phyloP scores from a whole-genome alignment of 306 rosid genomes.

The Cucumis hystrix region DNA sequence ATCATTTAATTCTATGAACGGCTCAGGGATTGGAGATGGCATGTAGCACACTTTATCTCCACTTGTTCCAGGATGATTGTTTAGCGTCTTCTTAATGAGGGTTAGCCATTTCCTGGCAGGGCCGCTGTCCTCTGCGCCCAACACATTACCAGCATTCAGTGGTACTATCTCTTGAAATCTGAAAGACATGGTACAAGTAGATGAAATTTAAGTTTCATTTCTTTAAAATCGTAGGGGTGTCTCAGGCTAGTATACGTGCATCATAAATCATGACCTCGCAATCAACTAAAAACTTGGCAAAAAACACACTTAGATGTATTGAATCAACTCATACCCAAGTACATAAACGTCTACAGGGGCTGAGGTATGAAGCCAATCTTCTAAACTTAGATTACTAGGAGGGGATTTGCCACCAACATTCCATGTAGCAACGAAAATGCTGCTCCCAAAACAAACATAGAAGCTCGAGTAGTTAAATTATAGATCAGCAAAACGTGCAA shows the following conservation, averaged over 20 bases:
- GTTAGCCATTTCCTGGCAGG: constrained; percentile 96
- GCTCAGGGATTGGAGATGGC: constrained; percentile 82
- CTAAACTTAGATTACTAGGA: constrained; percentile 65
- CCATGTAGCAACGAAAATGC: constrained; percentile 94
- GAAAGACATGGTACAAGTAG: constrained; percentile 12
- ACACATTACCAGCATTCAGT: constrained; percentile 86
- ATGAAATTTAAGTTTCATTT: background rate
- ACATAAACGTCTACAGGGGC: constrained; percentile 94
- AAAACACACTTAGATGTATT: background rate
- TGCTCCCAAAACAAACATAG: constrained; percentile 15
- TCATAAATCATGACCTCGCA: background rate
- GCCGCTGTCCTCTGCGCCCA: constrained; percentile 95
- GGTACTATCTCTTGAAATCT: constrained; percentile 99
- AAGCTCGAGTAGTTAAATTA: constrained; percentile 8
- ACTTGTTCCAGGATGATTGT: constrained; percentile 77
- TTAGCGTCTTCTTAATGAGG: constrained; percentile 68
- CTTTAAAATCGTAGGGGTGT: background rate
- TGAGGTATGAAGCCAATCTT: constrained; percentile 87
- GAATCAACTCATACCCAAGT: constrained; percentile 61
- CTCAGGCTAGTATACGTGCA: background rate
- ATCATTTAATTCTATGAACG: constrained; percentile 64
- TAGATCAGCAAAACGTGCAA: background rate
- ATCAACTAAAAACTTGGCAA: background rate
- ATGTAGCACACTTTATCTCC: constrained; percentile 62
- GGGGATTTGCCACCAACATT: constrained; percentile 98